Evolutionary conservation across 1,284 basidiomycete genomes (phyloP), one percentile per base, ranked within the genome.

Genomic region (Leccinum pachyderme): DNA sequence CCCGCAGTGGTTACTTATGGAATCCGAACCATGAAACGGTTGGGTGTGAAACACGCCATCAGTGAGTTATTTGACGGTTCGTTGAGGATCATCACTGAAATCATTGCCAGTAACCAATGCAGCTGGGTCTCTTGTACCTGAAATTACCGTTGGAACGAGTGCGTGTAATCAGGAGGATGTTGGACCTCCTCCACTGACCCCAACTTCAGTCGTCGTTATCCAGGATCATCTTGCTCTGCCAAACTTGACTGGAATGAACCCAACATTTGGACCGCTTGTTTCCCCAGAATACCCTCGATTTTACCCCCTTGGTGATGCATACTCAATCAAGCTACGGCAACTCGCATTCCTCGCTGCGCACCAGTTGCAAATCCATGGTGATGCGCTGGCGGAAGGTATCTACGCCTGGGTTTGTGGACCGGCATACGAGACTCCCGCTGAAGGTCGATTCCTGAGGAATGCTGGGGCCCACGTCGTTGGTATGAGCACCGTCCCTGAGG

Each of bases 401-500:
- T 94, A 94, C 62, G 90, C 90, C 4, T 93, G 91, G 87, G 92
- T 94, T 39, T 80, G 83, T 27, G 90, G 89, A 1, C 91, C 91
- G 1, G 88, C 89, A 5, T 94, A 93, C 69, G 92, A 94, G 72
- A 89, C 88, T 0, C 83, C 88, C 1, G 89, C 88, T 0, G 90
- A 93, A 63, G 90, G 90, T n/a, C 75, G 83, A 44, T 82, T 91
- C 67, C 71, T 93, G 48, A 75, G 88, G 24, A 71, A 72, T n/a
- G 81, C 81, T 1, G 91, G 90, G 5, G 90, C 84, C 4, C 90
- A 92, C 63, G 87, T 92, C 7, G 91, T 93, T 2, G 91, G 91
- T 3, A 93, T 94, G 91, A 91, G 87, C 61, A 94, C 92, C 0
- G 81, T 93, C n/a, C 91, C 91, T 0, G 91, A 94, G 73, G 90